These are phyloP conservation scores for Barbarea vulgaris DNA, from an alignment of 345 rosid genomes.

Conservation along the genomic window DNA sequence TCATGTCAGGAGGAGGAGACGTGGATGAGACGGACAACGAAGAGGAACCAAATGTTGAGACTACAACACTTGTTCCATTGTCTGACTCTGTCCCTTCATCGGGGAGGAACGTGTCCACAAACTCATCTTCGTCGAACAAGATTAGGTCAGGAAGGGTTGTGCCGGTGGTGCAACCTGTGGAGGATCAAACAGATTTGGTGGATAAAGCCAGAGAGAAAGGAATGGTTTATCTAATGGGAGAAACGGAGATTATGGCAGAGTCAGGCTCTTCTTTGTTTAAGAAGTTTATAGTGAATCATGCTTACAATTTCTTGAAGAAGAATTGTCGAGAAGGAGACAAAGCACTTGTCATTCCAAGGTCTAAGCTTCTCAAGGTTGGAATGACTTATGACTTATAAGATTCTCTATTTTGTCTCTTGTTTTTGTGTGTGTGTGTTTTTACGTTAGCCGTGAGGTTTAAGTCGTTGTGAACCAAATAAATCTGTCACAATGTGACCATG, in stretches of 20 bases:
- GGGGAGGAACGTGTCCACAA: conserved; percentile 41
- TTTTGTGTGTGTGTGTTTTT: neutral
- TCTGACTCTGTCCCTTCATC: conserved; percentile 45
- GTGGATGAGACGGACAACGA: conserved; percentile 37
- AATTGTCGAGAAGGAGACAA: conserved; percentile 65
- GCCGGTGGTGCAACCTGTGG: conserved; percentile 29
- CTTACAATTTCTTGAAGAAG: conserved; percentile 59
- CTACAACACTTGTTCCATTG: conserved; percentile 28
- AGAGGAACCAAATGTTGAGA: conserved; percentile 40
- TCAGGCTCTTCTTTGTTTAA: conserved; percentile 54
- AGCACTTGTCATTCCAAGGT: conserved; percentile 59
- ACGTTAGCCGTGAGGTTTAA: neutral
- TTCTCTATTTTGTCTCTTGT: neutral
- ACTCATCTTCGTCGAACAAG: conserved; percentile 37
- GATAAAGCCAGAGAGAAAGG: conserved; percentile 65
- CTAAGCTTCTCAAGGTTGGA: conserved; percentile 69
- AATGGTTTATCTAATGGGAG: conserved; percentile 67
- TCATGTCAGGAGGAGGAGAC: conserved; percentile 39
- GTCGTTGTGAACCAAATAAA: neutral
- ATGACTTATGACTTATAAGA: conserved; percentile 79
- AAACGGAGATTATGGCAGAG: conserved; percentile 60
- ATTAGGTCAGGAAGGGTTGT: conserved; percentile 11
- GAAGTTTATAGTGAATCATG: conserved; percentile 62
- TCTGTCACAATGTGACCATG: conserved; percentile 7
- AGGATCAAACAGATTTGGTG: conserved; percentile 60